phyloP scores from a whole-genome alignment of 371 early-diverging fungal genomes.

The Mucor circinelloides region DNA sequence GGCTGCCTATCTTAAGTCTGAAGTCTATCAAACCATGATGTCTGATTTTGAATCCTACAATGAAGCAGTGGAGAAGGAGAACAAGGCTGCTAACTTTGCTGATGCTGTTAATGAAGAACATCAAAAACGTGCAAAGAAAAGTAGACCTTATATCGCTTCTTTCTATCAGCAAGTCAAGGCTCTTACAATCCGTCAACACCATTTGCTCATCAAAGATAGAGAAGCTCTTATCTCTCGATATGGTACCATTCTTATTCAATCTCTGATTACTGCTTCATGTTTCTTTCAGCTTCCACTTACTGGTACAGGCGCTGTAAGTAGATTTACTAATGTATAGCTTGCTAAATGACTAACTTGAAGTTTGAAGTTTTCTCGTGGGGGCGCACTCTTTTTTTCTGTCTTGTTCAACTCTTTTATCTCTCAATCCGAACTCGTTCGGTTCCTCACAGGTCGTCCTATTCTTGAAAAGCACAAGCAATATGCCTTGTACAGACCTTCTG shows the following conservation, averaged over 20 bases:
- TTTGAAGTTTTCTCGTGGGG: slow-evolving; percentile 75
- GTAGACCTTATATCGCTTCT: slow-evolving; percentile 62
- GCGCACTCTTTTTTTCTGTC: slow-evolving; percentile 62
- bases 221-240: slow-evolving; percentile 57
- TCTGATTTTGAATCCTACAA: slow-evolving; percentile 44
- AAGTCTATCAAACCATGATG: slow-evolving; percentile 34
- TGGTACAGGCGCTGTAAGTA: slow-evolving; percentile 49
- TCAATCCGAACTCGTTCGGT: slow-evolving; percentile 53
- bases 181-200: slow-evolving; percentile 64
- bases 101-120: slow-evolving; percentile 57
- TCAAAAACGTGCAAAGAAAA: slow-evolving; percentile 53
- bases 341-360: too few relatives aligned
- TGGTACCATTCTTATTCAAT: slow-evolving; percentile 61
- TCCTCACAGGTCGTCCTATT: slow-evolving; percentile 60
- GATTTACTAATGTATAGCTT: too few relatives aligned
- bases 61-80: slow-evolving; percentile 24
- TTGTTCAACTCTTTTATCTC: slow-evolving; percentile 60
- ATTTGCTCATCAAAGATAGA: slow-evolving; percentile 55
- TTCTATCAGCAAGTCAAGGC: slow-evolving; percentile 64
- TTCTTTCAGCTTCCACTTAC: slow-evolving; percentile 58
- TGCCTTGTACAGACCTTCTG: slow-evolving; percentile 69
- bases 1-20: slow-evolving; percentile 40
- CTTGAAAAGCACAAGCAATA: slow-evolving; percentile 72
- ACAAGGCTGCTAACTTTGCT: slow-evolving; percentile 49
- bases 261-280: slow-evolving; percentile 70